Evolutionary conservation across 75 land plant genomes (phyloP).

Genomic region (Sequoia sempervirens): DNA sequence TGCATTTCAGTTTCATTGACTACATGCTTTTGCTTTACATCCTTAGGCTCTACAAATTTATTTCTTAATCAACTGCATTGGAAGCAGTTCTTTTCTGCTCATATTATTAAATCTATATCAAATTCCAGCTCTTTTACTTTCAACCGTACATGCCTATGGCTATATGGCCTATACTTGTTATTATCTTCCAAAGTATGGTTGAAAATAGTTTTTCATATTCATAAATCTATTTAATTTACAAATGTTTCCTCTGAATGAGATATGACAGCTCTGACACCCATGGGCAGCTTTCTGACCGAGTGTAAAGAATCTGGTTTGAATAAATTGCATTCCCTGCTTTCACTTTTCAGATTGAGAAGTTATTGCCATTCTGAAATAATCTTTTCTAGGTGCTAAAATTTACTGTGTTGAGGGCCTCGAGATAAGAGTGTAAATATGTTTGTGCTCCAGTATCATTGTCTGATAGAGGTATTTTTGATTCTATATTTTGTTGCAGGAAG

Average conservation of each 20-base stretch:
- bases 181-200: not conserved
- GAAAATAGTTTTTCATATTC: not conserved
- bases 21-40: too few relatives aligned
- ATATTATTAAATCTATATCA: not conserved
- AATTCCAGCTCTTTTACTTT: not conserved
- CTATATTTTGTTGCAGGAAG: slow-evolving; percentile 40
- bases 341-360: not conserved
- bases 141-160: not conserved
- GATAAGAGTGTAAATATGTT: not conserved
- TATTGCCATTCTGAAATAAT: not conserved
- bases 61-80: not conserved
- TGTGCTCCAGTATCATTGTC: not conserved
- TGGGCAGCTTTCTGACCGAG: not conserved
- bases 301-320: not conserved
- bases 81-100: not conserved
- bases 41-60: not conserved
- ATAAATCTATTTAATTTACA: not conserved
- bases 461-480: not conserved
- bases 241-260: not conserved
- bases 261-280: not conserved
- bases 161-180: not conserved
- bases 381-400: not conserved
- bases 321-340: not conserved
- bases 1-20: not conserved
- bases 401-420: not conserved